phyloP scores from a whole-genome alignment of 225 moss, liverwort and hornwort genomes.

The Rhytidiadelphus loreus region DNA sequence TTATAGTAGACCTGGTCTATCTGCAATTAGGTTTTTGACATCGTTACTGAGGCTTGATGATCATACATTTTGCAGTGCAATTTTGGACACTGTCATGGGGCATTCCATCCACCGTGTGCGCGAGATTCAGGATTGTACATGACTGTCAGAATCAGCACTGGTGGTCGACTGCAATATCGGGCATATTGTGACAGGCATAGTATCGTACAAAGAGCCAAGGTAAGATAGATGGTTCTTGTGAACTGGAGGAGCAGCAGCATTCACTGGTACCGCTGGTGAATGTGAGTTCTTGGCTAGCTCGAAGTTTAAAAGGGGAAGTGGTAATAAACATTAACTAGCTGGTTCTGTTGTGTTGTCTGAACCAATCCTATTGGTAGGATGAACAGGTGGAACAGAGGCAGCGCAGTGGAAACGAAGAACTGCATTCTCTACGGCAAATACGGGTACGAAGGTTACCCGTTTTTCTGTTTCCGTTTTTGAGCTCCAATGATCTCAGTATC shows the following conservation, averaged over 20 bases:
- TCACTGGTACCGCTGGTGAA: constrained; percentile 31
- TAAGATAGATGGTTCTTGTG: constrained; percentile 29
- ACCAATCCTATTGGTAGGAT: constrained; percentile 50
- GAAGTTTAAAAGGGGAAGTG: constrained; percentile 22
- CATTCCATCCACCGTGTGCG: constrained; percentile 59
- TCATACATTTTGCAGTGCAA: constrained; percentile 47
- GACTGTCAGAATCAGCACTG: constrained; percentile 44
- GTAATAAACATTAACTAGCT: constrained; percentile 40
- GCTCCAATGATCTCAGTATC: background rate
- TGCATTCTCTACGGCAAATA: constrained; percentile 48
- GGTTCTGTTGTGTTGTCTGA: constrained; percentile 49
- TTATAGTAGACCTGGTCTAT: background rate
- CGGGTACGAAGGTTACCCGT: constrained; percentile 16
- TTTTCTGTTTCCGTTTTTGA: background rate
- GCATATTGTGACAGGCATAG: constrained; percentile 72
- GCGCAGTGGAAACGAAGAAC: constrained; percentile 48
- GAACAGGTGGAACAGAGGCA: constrained; percentile 69
- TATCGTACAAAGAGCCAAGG: constrained; percentile 56
- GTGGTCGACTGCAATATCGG: constrained; percentile 58
- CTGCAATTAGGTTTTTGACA: background rate
- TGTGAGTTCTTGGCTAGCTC: constrained; percentile 25
- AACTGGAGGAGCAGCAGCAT: constrained; percentile 21
- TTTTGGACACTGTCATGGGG: constrained; percentile 69
- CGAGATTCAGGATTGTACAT: constrained; percentile 52
- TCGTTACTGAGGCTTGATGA: constrained; percentile 3